A percentile compares a stretch with the other conserved stretches of the same genome.
Evolutionary conservation across 2,329 filamentous ascomycete species (phyloP).

Genomic region (Dothistroma pini): DNA sequence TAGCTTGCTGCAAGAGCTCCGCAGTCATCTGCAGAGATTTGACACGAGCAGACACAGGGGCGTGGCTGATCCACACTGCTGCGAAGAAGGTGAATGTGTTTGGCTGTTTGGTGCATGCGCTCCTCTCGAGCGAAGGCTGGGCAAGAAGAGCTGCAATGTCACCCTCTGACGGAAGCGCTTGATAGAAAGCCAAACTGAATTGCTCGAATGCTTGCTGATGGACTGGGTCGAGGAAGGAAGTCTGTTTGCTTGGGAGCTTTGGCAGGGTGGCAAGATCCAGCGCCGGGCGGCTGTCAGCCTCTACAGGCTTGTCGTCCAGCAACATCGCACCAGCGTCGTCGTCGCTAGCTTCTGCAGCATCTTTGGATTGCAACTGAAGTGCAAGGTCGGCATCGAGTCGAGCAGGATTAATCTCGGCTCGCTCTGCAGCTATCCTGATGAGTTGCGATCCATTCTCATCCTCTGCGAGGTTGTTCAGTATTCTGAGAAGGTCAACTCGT

Average conservation of each 20-base stretch:
- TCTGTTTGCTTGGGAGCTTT: constrained; percentile 13
- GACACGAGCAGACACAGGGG: constrained; percentile 11
- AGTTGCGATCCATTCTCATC: constrained; percentile 5
- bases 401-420: constrained; percentile 6
- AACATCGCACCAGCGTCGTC: constrained; percentile 12
- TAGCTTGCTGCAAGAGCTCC: constrained; percentile 13
- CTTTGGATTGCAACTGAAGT: constrained; percentile 11
- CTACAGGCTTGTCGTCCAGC: constrained; percentile 5
- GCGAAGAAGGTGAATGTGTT: constrained; percentile 22
- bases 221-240: constrained; percentile 18
- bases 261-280: constrained; percentile 15
- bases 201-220: constrained; percentile 12
- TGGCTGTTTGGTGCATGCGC: constrained; percentile 12
- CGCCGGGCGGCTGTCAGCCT: background rate
- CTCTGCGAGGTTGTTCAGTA: constrained; percentile 7
- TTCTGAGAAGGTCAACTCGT: constrained; percentile 9
- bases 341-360: background rate
- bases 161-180: constrained; percentile 15
- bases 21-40: constrained; percentile 18
- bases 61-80: constrained; percentile 17
- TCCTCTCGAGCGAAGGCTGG: constrained; percentile 15
- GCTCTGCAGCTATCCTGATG: constrained; percentile 11
- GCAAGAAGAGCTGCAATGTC: constrained; percentile 17
- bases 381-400: constrained; percentile 15
- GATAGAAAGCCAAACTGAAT: constrained; percentile 15